phyloP scores from a whole-genome alignment of 2,329 filamentous ascomycete genomes.

The Calonectria henricotiae region DNA sequence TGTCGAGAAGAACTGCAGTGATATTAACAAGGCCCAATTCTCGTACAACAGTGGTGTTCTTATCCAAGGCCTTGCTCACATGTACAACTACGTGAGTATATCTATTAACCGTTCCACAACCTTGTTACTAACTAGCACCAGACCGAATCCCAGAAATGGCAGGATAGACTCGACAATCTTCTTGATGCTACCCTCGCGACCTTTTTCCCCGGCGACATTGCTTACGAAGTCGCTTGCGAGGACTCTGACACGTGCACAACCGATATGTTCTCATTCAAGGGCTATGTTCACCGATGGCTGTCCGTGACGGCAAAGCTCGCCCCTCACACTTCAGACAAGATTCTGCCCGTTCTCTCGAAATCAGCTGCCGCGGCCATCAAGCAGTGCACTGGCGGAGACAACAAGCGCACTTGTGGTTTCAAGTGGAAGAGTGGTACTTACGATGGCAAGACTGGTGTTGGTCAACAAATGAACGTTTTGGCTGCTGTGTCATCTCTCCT shows the following conservation, averaged over 20 bases:
- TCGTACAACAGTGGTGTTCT: slow-evolving; percentile 78
- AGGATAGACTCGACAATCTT: slow-evolving; percentile 63
- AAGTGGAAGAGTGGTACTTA: slow-evolving; percentile 69
- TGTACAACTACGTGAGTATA: slow-evolving; percentile 75
- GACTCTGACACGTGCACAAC: slow-evolving; percentile 69
- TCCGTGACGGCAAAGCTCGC: slow-evolving; percentile 69
- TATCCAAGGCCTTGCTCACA: slow-evolving; percentile 75
- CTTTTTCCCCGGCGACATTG: slow-evolving; percentile 72
- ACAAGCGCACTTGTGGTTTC: slow-evolving; percentile 69
- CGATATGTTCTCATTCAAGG: slow-evolving; percentile 78
- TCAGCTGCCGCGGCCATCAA: slow-evolving; percentile 70
- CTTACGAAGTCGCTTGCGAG: slow-evolving; percentile 77
- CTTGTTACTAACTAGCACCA: slow-evolving; percentile 37
- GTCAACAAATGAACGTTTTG: slow-evolving; percentile 74
- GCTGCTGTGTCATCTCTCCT: slow-evolving; percentile 71
- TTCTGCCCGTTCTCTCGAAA: slow-evolving; percentile 68
- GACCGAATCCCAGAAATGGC: slow-evolving; percentile 70
- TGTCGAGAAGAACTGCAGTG: slow-evolving; percentile 72
- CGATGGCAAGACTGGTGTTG: slow-evolving; percentile 72
- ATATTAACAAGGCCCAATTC: slow-evolving; percentile 76
- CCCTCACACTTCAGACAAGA: slow-evolving; percentile 67
- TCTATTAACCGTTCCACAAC: neutral
- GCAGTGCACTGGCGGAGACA: slow-evolving; percentile 69
- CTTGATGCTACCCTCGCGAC: slow-evolving; percentile 58
- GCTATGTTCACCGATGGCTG: slow-evolving; percentile 73